Conservation (phyloP, 192 early-diverging fungal species). For the Coemansia sp. region DNA sequence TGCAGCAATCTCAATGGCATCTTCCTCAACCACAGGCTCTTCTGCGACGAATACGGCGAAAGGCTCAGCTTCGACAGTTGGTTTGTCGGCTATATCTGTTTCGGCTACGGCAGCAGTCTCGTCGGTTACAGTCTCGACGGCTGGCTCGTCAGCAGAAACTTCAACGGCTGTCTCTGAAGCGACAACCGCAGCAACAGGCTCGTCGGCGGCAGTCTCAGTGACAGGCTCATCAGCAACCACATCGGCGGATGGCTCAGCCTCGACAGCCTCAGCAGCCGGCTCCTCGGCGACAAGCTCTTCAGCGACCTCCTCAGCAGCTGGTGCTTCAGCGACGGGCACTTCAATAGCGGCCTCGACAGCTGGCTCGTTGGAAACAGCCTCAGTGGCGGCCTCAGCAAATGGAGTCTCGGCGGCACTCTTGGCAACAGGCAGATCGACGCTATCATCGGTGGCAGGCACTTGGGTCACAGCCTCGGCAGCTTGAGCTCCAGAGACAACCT, state of each 20-base stretch:
- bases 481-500: no score
- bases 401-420: background rate
- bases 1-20: background rate
- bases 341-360: background rate
- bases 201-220: background rate
- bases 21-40: background rate
- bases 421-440: background rate
- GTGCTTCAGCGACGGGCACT: background rate
- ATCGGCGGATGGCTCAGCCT: background rate
- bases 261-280: slow-evolving; percentile 3
- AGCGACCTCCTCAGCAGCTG: background rate
- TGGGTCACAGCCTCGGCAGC: background rate
- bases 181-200: slow-evolving; percentile 1
- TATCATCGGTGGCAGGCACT: background rate
- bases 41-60: background rate
- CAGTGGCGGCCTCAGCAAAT: background rate
- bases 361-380: background rate
- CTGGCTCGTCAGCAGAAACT: background rate
- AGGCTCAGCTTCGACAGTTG: background rate
- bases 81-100: no score
- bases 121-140: no score
- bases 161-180: background rate
- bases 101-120: no score
- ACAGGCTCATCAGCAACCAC: background rate
- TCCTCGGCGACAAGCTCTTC: slow-evolving; percentile 14